Base-by-base conservation (phyloP, 2,329 filamentous ascomycete species). In the Nothopassalora personata region DNA sequence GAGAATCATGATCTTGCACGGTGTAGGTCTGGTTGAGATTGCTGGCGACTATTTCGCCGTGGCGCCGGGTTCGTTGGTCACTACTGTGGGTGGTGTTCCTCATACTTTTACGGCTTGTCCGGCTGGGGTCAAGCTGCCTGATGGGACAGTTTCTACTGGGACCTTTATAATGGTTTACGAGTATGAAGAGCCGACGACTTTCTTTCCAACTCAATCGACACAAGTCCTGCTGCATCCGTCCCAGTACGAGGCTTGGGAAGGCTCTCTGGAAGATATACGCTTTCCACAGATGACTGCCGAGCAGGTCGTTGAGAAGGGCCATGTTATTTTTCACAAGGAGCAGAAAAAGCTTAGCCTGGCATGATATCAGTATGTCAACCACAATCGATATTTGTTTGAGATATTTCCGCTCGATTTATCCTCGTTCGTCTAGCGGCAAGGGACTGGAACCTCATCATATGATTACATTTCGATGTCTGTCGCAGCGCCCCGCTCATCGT, bases 101-200 rank as follows among this genome's bases (percentile, higher is more conserved):
- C 64, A 67, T 55, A 66, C 61, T 3, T 66, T 63, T 34, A 64
- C 66, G 18, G 64, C 66, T n/a, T 66, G 66, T 57, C 64, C 63
- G 34, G 57, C 60, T 23, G 66, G 60, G 13, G 58, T 68, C 9
- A 63, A 51, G 47, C 56, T 68, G 48, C 62, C 63, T 4, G 58
- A 68, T 54, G 65, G 65, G 5, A 64, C 11, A 19, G 57, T 67
- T 13, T 64, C 59, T 15, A 57, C 39, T 10, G 65, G 62, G 8
- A 64, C 43, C 11, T 67, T 67, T 45, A 66, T 62, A 3, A 64
- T 65, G 66, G 57, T 67, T 13, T 67, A 65, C 53, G 66, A 67
- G 56, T 68, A 65, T 45, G 64, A 67, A 36, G 62, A 64, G 46
- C 54, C 60, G 9, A 66, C 66, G 19, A 60, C 56, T 10, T 65